Evolutionary conservation across 257 asterid species (phyloP).

Genomic region (Ocimum tenuiflorum): DNA sequence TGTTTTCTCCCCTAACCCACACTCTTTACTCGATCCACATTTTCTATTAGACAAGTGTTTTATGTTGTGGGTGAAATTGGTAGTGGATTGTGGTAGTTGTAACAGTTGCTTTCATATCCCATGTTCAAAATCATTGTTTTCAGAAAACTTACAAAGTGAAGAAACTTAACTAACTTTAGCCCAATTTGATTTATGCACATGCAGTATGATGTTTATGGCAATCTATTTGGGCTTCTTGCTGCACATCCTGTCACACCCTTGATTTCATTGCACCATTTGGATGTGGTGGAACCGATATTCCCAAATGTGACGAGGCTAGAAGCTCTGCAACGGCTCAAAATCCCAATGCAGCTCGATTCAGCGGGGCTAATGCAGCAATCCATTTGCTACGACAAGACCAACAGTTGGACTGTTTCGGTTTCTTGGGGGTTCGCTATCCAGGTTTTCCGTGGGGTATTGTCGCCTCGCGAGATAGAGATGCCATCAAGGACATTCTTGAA

Average conservation of each 20-base stretch:
- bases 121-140: not conserved
- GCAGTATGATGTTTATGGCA: conserved; percentile 65
- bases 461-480: conserved; percentile 68
- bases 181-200: conserved; percentile 14
- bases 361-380: conserved; percentile 63
- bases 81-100: conserved; percentile 29
- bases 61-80: not conserved
- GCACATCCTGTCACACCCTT: conserved; percentile 59
- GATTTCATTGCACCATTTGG: conserved; percentile 56
- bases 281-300: conserved; percentile 61
- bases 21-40: not conserved
- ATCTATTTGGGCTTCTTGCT: conserved; percentile 56
- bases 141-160: not conserved
- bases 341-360: conserved; percentile 44
- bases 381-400: conserved; percentile 47
- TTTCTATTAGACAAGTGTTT: conserved; percentile 14
- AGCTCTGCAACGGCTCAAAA: conserved; percentile 32
- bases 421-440: conserved; percentile 66
- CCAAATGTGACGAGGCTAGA: conserved; percentile 37
- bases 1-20: conserved; percentile 21
- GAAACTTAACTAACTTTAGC: conserved; percentile 8
- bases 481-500: conserved; percentile 63
- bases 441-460: conserved; percentile 50
- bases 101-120: conserved; percentile 10
- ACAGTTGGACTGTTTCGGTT: conserved; percentile 50